A percentile compares a stretch with the other conserved stretches of the same genome.
These are phyloP conservation scores for Trametes pubescens DNA, from an alignment of 1,284 basidiomycete genomes.

Conservation along the genomic window DNA sequence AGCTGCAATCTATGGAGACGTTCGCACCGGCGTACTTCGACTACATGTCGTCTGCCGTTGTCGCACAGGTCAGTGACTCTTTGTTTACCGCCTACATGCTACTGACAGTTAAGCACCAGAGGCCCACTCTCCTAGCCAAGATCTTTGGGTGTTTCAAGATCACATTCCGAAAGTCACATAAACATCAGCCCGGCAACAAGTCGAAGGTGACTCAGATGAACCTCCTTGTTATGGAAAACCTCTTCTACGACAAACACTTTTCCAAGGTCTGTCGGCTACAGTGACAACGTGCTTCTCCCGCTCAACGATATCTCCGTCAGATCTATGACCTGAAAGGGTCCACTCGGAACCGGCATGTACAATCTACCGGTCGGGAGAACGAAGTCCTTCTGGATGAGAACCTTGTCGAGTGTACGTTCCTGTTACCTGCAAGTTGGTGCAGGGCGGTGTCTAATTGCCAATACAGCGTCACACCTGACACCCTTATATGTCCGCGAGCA, in stretches of 20 bases:
- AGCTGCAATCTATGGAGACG: conserved; percentile 95
- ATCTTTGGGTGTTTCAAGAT: conserved; percentile 98
- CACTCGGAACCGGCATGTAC: conserved; percentile 90
- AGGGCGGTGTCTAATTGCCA: conserved; percentile 5
- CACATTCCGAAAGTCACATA: conserved; percentile 87
- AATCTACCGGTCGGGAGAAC: conserved; percentile 89
- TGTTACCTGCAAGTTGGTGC: background rate
- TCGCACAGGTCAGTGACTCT: conserved; percentile 67
- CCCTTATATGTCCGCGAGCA: conserved; percentile 97
- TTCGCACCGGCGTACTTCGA: conserved; percentile 99
- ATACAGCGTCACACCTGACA: conserved; percentile 68
- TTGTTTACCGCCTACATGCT: background rate
- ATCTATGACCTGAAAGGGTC: conserved; percentile 97
- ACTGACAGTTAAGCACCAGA: conserved; percentile 53
- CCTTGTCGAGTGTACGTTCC: conserved; percentile 76
- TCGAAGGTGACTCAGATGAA: conserved; percentile 93
- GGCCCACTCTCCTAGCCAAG: conserved; percentile 95
- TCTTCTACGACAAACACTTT: conserved; percentile 93
- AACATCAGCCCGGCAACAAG: conserved; percentile 66
- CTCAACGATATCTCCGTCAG: conserved; percentile 47
- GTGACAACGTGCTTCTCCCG: background rate
- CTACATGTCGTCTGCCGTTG: conserved; percentile 91
- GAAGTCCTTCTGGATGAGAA: conserved; percentile 96
- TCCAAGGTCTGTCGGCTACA: conserved; percentile 64
- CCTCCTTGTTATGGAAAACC: conserved; percentile 96